A percentile compares a stretch with the other conserved stretches of the same genome.
phyloP scores from a whole-genome alignment of 495 filamentous ascomycete genomes.

The Aspergillus saccharolyticus region DNA sequence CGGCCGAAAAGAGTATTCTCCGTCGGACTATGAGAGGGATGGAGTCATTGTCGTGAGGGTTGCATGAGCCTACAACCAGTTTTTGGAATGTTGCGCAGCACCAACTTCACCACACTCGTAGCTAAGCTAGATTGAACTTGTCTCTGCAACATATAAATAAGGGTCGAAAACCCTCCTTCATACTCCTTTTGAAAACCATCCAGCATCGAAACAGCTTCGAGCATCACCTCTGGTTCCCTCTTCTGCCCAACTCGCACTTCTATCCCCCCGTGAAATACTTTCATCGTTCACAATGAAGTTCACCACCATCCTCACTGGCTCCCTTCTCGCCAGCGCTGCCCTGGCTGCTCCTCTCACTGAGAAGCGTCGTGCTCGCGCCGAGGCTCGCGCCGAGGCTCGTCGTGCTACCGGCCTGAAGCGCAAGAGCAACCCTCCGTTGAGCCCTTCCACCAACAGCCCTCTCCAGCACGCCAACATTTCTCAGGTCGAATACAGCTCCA shows the following conservation, averaged over 20 bases:
- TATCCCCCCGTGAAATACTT: background rate
- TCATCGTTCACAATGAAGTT: constrained; percentile 19
- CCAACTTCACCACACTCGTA: background rate
- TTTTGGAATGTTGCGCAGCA: background rate
- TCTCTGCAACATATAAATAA: background rate
- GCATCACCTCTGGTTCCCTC: background rate
- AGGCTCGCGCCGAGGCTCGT: constrained; percentile 22
- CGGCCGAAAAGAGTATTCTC: background rate
- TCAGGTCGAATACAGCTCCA: constrained; percentile 42
- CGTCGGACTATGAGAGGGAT: background rate
- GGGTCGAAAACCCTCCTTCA: background rate
- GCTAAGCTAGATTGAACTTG: background rate
- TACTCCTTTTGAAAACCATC: background rate
- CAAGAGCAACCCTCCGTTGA: constrained; percentile 22
- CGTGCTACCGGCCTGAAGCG: constrained; percentile 11
- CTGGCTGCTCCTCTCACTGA: constrained; percentile 24
- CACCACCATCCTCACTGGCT: constrained; percentile 10
- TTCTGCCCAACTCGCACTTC: background rate
- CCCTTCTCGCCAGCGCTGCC: constrained; percentile 16
- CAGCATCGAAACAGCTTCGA: constrained; percentile 5
- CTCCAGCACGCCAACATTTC: constrained; percentile 23
- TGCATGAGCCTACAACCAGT: background rate
- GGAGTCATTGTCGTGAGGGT: background rate
- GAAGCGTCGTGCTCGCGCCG: constrained; percentile 20
- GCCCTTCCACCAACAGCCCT: constrained; percentile 21